Evolutionary conservation across 805 yeast genomes (phyloP).

Genomic region (Barnettozyma populi): DNA sequence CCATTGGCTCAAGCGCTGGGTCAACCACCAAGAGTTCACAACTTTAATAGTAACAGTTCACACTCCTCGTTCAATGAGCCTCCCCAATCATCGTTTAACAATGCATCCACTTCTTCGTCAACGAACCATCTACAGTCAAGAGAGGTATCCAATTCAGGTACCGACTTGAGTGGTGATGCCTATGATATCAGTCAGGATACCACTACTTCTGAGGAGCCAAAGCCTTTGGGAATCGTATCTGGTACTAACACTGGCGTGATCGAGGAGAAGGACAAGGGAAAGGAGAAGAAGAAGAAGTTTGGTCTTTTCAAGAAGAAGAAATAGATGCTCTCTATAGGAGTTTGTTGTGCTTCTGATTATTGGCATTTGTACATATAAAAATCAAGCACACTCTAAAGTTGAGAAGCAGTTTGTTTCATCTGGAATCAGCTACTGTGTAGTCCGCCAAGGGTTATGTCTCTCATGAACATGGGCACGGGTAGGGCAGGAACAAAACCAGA

Average conservation of each 20-base stretch:
- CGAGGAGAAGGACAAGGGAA: too few relatives aligned
- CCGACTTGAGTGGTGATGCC: constrained; percentile 4
- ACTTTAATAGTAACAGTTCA: constrained; percentile 2
- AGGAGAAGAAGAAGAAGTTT: constrained; percentile 11
- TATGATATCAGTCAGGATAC: not conserved
- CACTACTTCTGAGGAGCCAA: constrained; percentile 3
- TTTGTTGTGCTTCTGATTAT: too few relatives aligned
- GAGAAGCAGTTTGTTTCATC: not conserved
- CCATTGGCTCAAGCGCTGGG: not conserved
- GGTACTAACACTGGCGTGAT: constrained; percentile 2
- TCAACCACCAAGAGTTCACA: constrained; percentile 6
- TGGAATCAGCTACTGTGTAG: too few relatives aligned
- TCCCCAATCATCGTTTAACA: constrained; percentile 1
- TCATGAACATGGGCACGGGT: not conserved
- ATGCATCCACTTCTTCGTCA: constrained; percentile 7
- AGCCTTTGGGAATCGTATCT: constrained; percentile 11
- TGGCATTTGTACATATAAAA: not conserved
- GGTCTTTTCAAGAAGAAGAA: constrained; percentile 10
- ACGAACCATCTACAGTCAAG: constrained; percentile 3
- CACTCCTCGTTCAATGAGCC: constrained; percentile 8
- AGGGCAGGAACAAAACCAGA: too few relatives aligned
- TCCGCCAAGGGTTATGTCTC: not conserved
- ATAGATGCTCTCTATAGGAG: not conserved
- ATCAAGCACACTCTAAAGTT: not conserved
- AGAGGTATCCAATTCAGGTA: constrained; percentile 4